phyloP scores from a whole-genome alignment of 768 basidiomycete genomes.

The Leccinum imitatum region DNA sequence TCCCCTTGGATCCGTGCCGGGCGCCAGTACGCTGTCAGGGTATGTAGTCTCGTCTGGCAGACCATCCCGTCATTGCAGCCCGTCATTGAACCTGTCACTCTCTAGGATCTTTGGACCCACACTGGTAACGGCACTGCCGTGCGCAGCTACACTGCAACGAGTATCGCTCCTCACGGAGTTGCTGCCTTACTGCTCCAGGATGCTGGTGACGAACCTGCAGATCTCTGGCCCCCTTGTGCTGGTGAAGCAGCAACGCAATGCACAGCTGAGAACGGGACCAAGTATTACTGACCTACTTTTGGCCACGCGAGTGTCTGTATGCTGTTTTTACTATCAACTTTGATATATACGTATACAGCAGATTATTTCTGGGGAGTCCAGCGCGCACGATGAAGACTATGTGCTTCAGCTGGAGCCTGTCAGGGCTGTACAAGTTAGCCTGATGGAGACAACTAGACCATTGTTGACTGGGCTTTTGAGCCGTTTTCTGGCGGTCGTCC shows the following conservation, averaged over 20 bases:
- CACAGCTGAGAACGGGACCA: constrained; percentile 58
- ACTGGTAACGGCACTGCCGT: constrained; percentile 66
- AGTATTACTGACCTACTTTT: constrained; percentile 13
- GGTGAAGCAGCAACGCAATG: constrained; percentile 47
- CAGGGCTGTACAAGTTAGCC: not conserved
- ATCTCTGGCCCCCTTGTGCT: constrained; percentile 54
- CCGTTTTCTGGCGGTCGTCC: not conserved
- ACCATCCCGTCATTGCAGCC: not conserved
- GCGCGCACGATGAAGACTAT: not conserved
- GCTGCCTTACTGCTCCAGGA: constrained; percentile 63
- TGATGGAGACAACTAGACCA: not conserved
- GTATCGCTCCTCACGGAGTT: constrained; percentile 64
- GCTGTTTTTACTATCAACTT: not conserved
- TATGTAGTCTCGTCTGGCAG: constrained; percentile 28
- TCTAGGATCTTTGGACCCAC: constrained; percentile 70
- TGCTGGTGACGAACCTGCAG: constrained; percentile 65
- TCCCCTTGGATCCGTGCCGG: constrained; percentile 71
- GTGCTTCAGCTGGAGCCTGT: not conserved
- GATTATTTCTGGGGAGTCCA: too few relatives aligned
- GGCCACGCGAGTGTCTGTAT: not conserved
- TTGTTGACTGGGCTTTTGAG: not conserved
- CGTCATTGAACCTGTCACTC: not conserved
- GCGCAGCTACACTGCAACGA: constrained; percentile 46
- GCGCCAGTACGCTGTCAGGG: constrained; percentile 58
- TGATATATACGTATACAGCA: not conserved